These are phyloP conservation scores for Euphorbia celastroides DNA, from an alignment of 441 rosid species.

Conservation along the genomic window DNA sequence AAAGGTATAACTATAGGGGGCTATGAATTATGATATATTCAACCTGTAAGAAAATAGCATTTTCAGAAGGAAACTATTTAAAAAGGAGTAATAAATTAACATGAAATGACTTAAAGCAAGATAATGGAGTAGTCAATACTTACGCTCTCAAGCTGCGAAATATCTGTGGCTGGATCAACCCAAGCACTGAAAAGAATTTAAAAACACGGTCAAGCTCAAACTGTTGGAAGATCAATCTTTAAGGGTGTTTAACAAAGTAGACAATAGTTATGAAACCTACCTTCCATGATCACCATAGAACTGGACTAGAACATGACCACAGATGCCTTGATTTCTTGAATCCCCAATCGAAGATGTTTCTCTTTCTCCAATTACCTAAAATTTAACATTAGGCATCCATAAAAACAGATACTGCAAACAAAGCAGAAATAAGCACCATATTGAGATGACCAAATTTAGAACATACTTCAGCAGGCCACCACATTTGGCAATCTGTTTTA, in stretches of 20 bases:
- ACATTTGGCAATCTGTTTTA: slow-evolving; percentile 19
- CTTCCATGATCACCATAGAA: slow-evolving; percentile 8
- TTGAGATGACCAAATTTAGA: background rate
- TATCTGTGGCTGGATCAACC: slow-evolving; percentile 26
- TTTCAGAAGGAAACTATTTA: background rate
- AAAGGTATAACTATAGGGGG: background rate
- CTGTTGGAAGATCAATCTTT: background rate
- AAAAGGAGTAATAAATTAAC: background rate
- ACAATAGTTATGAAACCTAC: slow-evolving; percentile 1
- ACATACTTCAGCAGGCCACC: slow-evolving; percentile 28
- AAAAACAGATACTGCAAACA: background rate
- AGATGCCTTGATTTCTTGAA: slow-evolving; percentile 13
- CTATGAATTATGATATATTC: no score
- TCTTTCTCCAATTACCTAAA: slow-evolving; percentile 23
- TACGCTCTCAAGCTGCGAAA: slow-evolving; percentile 25
- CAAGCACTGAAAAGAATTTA: slow-evolving; percentile 23
- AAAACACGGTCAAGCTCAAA: background rate
- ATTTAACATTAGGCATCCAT: background rate
- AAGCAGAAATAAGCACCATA: background rate
- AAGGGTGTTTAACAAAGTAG: background rate
- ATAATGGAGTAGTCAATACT: slow-evolving; percentile 7
- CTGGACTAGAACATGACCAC: slow-evolving; percentile 15
- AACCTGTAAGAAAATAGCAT: background rate
- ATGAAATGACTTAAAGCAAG: background rate
- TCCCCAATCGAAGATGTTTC: slow-evolving; percentile 15